phyloP scores from a whole-genome alignment of 2,329 filamentous ascomycete genomes.

The Apiospora malaysiana region DNA sequence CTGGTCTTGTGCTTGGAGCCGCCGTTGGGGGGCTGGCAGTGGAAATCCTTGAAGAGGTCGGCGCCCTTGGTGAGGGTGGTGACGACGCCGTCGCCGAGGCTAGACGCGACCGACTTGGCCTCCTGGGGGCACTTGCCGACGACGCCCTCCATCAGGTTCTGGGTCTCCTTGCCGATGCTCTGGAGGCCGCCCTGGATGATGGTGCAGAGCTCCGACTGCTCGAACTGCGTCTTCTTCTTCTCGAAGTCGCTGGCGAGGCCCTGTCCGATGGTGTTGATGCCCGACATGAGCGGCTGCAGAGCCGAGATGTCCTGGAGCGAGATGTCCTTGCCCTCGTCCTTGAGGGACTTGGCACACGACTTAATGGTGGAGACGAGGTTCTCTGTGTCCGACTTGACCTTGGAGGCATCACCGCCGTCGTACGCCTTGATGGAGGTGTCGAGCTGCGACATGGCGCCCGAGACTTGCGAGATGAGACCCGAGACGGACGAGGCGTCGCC shows the following conservation, averaged over 20 bases:
- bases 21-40: conserved; percentile 4
- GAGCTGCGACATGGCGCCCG: conserved; percentile 20
- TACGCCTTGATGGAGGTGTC: conserved; percentile 13
- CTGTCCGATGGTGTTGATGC: conserved; percentile 11
- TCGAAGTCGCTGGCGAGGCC: neutral
- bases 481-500: conserved; percentile 7
- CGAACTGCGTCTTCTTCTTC: conserved; percentile 15
- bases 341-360: neutral
- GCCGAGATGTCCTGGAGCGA: neutral
- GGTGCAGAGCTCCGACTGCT: conserved; percentile 10
- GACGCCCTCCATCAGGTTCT: conserved; percentile 9
- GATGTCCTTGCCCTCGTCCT: neutral
- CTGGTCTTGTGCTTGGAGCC: conserved; percentile 17
- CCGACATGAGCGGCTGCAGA: conserved; percentile 17
- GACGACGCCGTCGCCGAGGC: neutral
- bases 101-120: conserved; percentile 3
- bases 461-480: neutral
- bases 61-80: conserved; percentile 11
- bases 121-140: conserved; percentile 20
- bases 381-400: conserved; percentile 13
- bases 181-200: conserved; percentile 2
- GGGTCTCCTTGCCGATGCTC: conserved; percentile 9
- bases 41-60: conserved; percentile 17
- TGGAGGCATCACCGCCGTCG: neutral
- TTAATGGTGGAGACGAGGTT: conserved; percentile 14